A percentile compares a stretch with the other conserved stretches of the same genome.
Evolutionary conservation across 2,329 filamentous ascomycete genomes (phyloP).

Genomic region (Scytalidium sp.): DNA sequence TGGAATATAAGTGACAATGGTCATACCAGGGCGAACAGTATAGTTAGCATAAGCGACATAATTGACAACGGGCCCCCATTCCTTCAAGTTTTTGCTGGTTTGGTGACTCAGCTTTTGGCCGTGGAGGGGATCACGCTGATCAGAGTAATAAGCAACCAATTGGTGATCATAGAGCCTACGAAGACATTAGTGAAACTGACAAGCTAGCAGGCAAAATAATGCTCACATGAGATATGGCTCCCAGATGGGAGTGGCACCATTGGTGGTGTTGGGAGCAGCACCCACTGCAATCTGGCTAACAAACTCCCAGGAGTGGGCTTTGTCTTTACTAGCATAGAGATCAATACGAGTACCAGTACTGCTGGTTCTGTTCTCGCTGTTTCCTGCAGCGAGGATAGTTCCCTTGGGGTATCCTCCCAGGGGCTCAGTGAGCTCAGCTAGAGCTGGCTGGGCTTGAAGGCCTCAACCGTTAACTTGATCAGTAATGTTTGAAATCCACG

Average conservation of each 20-base stretch:
- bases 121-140: slow-evolving; percentile 61
- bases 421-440: slow-evolving; percentile 57
- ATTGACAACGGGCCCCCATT: slow-evolving; percentile 56
- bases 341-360: slow-evolving; percentile 54
- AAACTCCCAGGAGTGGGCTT: slow-evolving; percentile 60
- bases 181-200: neutral
- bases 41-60: slow-evolving; percentile 60
- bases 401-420: slow-evolving; percentile 56
- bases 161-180: slow-evolving; percentile 45
- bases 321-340: slow-evolving; percentile 59
- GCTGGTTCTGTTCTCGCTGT: slow-evolving; percentile 30
- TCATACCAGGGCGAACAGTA: slow-evolving; percentile 63
- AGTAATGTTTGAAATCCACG: slow-evolving; percentile 54
- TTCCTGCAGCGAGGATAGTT: slow-evolving; percentile 54
- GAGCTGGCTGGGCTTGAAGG: slow-evolving; percentile 62
- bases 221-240: slow-evolving; percentile 58
- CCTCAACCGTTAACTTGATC: slow-evolving; percentile 62
- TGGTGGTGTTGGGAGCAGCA: slow-evolving; percentile 49
- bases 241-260: slow-evolving; percentile 65
- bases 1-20: slow-evolving; percentile 50
- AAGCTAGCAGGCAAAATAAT: neutral
- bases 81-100: slow-evolving; percentile 51
- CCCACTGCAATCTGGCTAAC: slow-evolving; percentile 61
- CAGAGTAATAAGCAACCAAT: slow-evolving; percentile 65
- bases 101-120: slow-evolving; percentile 70